A percentile compares a stretch with the other conserved stretches of the same genome.
These are phyloP conservation scores for Alternaria hordeiaustralica DNA, from an alignment of 2,329 filamentous ascomycete species.

Conservation along the genomic window DNA sequence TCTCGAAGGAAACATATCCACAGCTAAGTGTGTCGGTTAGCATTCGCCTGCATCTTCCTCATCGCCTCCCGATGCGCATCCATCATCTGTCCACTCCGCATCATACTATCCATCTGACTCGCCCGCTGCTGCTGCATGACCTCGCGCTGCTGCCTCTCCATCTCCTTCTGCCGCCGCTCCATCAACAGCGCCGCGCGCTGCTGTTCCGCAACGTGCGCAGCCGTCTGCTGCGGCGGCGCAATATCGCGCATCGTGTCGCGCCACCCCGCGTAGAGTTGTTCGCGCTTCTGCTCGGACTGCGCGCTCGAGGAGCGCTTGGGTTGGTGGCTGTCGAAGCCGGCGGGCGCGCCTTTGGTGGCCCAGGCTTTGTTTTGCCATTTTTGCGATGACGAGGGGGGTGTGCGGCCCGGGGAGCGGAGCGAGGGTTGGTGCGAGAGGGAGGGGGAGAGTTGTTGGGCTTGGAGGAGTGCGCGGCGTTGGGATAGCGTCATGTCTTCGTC, in stretches of 20 bases:
- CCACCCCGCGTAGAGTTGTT: slow-evolving; percentile 46
- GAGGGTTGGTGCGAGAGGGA: slow-evolving; percentile 18
- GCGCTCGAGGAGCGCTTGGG: slow-evolving; percentile 37
- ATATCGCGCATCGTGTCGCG: slow-evolving; percentile 41
- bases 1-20: background rate
- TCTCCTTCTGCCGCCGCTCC: slow-evolving; percentile 68
- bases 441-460: slow-evolving; percentile 36
- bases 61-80: slow-evolving; percentile 80
- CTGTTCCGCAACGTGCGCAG: slow-evolving; percentile 40
- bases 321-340: slow-evolving; percentile 49
- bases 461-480: slow-evolving; percentile 59
- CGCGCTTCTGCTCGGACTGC: slow-evolving; percentile 39
- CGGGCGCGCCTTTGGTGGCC: slow-evolving; percentile 26
- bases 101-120: slow-evolving; percentile 72
- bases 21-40: slow-evolving; percentile 49
- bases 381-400: slow-evolving; percentile 36
- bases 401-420: slow-evolving; percentile 14
- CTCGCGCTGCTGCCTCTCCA: slow-evolving; percentile 65
- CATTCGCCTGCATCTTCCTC: slow-evolving; percentile 75
- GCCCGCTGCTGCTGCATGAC: slow-evolving; percentile 65
- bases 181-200: slow-evolving; percentile 59
- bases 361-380: slow-evolving; percentile 40
- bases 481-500: slow-evolving; percentile 75
- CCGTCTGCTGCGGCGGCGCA: slow-evolving; percentile 21
- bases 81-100: slow-evolving; percentile 76